Evolutionary conservation across 106 monocot species (phyloP).

Genomic region (Dendrobium officinale): DNA sequence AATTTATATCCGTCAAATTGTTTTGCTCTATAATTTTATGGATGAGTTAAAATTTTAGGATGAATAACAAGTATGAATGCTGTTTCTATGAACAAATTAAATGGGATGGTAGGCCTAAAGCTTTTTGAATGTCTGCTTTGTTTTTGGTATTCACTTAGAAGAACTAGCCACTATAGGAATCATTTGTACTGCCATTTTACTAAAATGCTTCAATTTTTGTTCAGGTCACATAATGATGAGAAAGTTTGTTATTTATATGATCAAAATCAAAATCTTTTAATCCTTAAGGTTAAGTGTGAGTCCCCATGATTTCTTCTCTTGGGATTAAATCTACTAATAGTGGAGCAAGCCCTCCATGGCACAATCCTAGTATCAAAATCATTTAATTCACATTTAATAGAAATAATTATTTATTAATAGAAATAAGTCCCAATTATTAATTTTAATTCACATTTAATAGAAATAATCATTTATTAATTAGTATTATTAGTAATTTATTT

Average conservation of each 20-base stretch:
- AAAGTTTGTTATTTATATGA: neutral
- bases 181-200: neutral
- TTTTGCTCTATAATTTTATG: neutral
- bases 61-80: neutral
- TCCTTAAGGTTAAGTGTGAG: too few species aligned
- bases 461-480: too few species aligned
- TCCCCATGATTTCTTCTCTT: too few species aligned
- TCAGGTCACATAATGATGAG: neutral
- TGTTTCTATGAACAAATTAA: neutral
- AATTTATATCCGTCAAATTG: neutral
- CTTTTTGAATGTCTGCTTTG: neutral
- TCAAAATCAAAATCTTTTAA: too few species aligned
- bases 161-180: neutral
- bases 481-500: too few species aligned
- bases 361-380: too few species aligned
- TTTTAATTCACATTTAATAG: too few species aligned
- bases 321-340: too few species aligned
- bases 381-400: too few species aligned
- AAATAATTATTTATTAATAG: too few species aligned
- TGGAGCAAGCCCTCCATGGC: too few species aligned
- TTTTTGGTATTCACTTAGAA: neutral
- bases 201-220: neutral
- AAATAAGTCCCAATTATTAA: too few species aligned
- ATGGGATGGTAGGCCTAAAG: neutral
- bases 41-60: neutral